Base-by-base conservation (phyloP, 2,329 filamentous ascomycete species). In the Microcera coccophila region DNA sequence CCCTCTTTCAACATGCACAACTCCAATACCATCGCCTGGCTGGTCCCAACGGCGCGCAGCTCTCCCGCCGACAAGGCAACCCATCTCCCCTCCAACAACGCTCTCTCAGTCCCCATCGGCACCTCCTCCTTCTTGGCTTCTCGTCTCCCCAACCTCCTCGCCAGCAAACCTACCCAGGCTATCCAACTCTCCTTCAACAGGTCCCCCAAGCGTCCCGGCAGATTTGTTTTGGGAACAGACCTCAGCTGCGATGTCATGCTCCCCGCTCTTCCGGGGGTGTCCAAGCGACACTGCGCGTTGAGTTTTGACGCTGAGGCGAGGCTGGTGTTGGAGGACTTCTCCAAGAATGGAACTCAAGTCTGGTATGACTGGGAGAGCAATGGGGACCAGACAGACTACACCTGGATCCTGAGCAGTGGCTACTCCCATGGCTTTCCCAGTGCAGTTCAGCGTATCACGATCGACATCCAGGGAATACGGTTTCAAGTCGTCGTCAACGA, bases 311-410 rank as follows among this genome's bases (percentile, higher is more conserved):
- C 58, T 16, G 59, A 67, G 39, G 59, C 59, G 14, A 55, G 67
- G 20, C 62, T 70, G 28, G 55, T 68, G 4, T 61, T 70, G 8
- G 59, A 63, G 38, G 68, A 70, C 53, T 63, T 62, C 34, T 69
- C 67, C 3, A 57, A 57, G 26, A 24, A 38, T 15, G 68, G 68
- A 12, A 70, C 68, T 1, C 62, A 67, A 37, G 66, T 70, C 21
- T 70, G 68, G 68, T 69, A 67, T 52, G 66, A 68, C 42, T 67
- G 63, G 61, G 61, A 62, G 42, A 63, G 64, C 51, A 62, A 55
- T 39, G 67, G 67, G 24, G 65, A 69, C 45, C 60, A 57, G 36
- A 58, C 53, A 3, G 60, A 63, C 38, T 59, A 64, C 36, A 61
- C 63, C 2, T 70, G 67, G 67, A 45, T 64, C 16, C 50, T 70